phyloP scores from a whole-genome alignment of 1,139 yeast genomes.

The Candida sp. region DNA sequence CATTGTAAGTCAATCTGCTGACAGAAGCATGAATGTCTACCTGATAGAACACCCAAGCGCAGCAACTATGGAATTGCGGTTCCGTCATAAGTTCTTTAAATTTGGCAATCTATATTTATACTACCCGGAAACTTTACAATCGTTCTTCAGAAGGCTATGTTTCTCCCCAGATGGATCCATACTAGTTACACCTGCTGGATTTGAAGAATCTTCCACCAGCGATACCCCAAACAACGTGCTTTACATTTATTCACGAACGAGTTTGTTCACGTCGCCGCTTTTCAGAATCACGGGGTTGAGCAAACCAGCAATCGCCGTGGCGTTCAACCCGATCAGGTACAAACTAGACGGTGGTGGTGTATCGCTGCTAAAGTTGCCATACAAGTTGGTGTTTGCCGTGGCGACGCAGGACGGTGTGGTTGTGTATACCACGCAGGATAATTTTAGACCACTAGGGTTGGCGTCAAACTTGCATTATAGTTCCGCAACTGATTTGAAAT shows the following conservation, averaged over 20 bases:
- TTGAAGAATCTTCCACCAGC: conserved; percentile 23
- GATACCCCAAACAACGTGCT: conserved; percentile 59
- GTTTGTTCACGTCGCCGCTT: conserved; percentile 70
- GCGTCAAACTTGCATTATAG: conserved; percentile 87
- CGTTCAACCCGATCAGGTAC: conserved; percentile 75
- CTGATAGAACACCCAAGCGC: conserved; percentile 8
- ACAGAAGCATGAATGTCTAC: conserved; percentile 77
- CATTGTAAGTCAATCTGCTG: conserved; percentile 90
- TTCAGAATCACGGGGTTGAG: conserved; percentile 79
- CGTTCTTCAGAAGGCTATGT: conserved; percentile 84
- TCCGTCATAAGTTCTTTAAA: conserved; percentile 24
- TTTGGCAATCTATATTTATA: conserved; percentile 43
- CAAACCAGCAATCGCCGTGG: conserved; percentile 83
- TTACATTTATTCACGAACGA: conserved; percentile 73
- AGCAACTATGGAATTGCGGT: conserved; percentile 5
- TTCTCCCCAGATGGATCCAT: conserved; percentile 92
- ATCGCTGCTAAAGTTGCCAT: conserved; percentile 48
- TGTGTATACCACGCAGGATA: conserved; percentile 76
- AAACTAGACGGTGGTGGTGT: conserved; percentile 15
- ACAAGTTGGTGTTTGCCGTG: conserved; percentile 87
- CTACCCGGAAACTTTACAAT: conserved; percentile 86
- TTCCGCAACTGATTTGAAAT: conserved; percentile 82
- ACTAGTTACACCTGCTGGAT: conserved; percentile 84
- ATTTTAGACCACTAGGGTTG: conserved; percentile 66
- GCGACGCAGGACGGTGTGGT: conserved; percentile 92